A percentile compares a stretch with the other conserved stretches of the same genome.
Evolutionary conservation across 2,329 filamentous ascomycete genomes (phyloP).

Genomic region (Xylaria sp.): DNA sequence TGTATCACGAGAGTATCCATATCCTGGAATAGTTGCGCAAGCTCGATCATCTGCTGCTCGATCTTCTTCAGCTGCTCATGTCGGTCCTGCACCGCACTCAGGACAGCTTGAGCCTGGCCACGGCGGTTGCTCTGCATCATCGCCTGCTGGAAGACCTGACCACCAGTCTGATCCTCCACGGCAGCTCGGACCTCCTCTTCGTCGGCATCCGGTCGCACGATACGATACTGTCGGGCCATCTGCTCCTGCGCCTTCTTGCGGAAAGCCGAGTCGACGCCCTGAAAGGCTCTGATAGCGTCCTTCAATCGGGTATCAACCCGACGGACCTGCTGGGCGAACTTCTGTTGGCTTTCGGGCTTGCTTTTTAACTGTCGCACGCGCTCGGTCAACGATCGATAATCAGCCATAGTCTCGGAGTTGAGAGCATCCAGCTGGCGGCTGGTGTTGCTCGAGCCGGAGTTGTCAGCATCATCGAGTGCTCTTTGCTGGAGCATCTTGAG

Average conservation of each 20-base stretch:
- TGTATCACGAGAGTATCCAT: slow-evolving; percentile 84
- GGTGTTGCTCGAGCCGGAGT: slow-evolving; percentile 65
- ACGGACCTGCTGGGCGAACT: slow-evolving; percentile 79
- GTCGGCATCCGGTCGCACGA: slow-evolving; percentile 79
- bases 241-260: slow-evolving; percentile 79
- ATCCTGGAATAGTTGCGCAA: slow-evolving; percentile 86
- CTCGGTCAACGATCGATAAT: slow-evolving; percentile 78
- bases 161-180: slow-evolving; percentile 70
- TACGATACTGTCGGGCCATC: slow-evolving; percentile 86
- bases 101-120: slow-evolving; percentile 77
- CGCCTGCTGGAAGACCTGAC: slow-evolving; percentile 86
- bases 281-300: slow-evolving; percentile 78
- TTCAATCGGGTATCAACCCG: slow-evolving; percentile 80
- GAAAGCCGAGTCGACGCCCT: slow-evolving; percentile 78
- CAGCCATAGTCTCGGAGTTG: slow-evolving; percentile 77
- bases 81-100: slow-evolving; percentile 79
- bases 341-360: slow-evolving; percentile 72
- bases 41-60: slow-evolving; percentile 83
- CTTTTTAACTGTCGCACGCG: slow-evolving; percentile 83
- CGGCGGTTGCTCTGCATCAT: slow-evolving; percentile 79
- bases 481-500: slow-evolving; percentile 72
- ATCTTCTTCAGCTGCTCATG: slow-evolving; percentile 91
- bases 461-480: slow-evolving; percentile 75
- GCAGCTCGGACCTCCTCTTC: slow-evolving; percentile 78
- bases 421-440: slow-evolving; percentile 73